phyloP scores from a whole-genome alignment of 352 stramenopile genomes.

The Blastocystis sp. region DNA sequence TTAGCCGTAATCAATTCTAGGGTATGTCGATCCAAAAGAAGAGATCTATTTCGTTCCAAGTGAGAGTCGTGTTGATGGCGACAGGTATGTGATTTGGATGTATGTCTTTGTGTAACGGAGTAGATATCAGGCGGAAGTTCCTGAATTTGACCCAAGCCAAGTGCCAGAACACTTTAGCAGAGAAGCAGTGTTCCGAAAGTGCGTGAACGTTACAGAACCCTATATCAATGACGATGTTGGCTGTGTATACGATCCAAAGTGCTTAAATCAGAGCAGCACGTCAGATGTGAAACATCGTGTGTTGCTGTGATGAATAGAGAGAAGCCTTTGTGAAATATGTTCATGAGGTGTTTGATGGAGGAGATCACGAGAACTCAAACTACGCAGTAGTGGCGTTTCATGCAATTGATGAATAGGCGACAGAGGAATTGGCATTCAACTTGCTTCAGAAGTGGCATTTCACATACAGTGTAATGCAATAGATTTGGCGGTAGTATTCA shows the following conservation, averaged over 20 bases:
- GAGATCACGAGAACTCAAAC: not conserved
- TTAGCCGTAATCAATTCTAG: not conserved
- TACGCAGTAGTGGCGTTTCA: not conserved
- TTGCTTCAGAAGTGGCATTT: not conserved
- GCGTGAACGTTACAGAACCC: not conserved
- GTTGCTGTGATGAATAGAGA: not conserved
- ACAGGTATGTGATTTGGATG: not conserved
- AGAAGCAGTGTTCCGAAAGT: not conserved
- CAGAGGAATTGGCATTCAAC: slow-evolving; percentile 28
- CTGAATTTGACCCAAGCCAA: not conserved
- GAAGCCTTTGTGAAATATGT: slow-evolving; percentile 34
- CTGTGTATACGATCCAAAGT: slow-evolving; percentile 11
- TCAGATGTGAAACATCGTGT: not conserved
- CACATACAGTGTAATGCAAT: not conserved
- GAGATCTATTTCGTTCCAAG: slow-evolving; percentile 17
- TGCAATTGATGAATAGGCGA: not conserved
- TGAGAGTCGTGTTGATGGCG: slow-evolving; percentile 25
- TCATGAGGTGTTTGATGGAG: not conserved
- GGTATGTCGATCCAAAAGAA: slow-evolving; percentile 41
- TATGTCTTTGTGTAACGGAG: not conserved
- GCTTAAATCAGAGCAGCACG: not conserved
- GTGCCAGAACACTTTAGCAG: not conserved
- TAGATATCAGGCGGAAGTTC: slow-evolving; percentile 42
- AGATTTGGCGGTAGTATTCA: not conserved
- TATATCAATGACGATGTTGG: not conserved